Evolutionary conservation across 2,329 filamentous ascomycete genomes (phyloP), one percentile per base, ranked within the genome.

Genomic region (Aspergillus persii): DNA sequence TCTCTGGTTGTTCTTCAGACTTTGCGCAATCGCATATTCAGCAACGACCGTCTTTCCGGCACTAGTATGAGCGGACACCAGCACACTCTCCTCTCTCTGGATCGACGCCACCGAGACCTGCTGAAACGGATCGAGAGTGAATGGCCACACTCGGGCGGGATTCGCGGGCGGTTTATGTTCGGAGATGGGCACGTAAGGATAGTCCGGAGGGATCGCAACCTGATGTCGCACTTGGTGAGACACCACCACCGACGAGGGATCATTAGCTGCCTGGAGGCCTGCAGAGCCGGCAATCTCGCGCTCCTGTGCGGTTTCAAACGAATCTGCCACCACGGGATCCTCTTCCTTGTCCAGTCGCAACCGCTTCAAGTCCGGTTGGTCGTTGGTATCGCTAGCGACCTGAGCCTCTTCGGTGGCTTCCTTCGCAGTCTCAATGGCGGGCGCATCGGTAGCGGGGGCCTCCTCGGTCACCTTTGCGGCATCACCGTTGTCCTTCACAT

Each of bases 161-260:
- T 90, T 87, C 58, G 88, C 89, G 9, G 94, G 92, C n/a, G 92
- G 82, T 75, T 92, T 92, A 82, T 99, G 95, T 77, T 96, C 85
- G 26, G 92, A 96, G 55, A 99, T 91, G n/a, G 94, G 94, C 18
- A 96, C 84, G 73, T 96, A 97, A 74, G 93, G 89, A 80, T 96
- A 96, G 74, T 96, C 91, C 8, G 94, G 93, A 2, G 95, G 95
- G 23, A 99, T 83, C 11, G 95, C 91, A 67, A 98, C 95, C 78
- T 99, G 94, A 82, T 99, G 95, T 77, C 96, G 93, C 68, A 99
- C 96, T 80, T 99, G 96, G 80, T 99, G 96, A 50, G 92, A 94
- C 54, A 99, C 79, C 26, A 96, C 89, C 30, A 99, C 86, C 15
- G 71, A 65, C 50, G 86, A 81, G 30, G 83, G 80, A 56, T 92